A percentile compares a stretch with the other conserved stretches of the same genome.
phyloP scores from a whole-genome alignment of 257 asterid genomes.

The Parsonsia alboflavescens region DNA sequence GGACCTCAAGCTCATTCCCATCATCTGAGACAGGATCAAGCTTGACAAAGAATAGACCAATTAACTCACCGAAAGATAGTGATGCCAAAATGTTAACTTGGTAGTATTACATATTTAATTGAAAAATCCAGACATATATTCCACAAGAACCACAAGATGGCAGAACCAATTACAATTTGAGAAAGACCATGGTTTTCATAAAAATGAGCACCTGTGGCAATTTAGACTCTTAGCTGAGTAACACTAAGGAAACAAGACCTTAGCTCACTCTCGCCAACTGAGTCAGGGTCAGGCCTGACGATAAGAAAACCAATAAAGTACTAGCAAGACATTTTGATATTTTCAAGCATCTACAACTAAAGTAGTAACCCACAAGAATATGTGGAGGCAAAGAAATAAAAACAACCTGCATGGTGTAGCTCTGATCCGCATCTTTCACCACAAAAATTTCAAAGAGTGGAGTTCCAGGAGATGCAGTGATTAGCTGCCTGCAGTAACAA shows the following conservation, averaged over 20 bases:
- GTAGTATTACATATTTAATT: neutral
- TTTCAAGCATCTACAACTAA: neutral
- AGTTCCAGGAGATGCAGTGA: slow-evolving; percentile 86
- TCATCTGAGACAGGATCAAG: neutral
- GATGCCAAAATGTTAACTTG: neutral
- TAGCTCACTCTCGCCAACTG: neutral
- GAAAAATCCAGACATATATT: neutral
- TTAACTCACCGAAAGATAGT: neutral
- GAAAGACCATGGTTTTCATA: neutral
- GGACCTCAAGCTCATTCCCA: slow-evolving; percentile 3
- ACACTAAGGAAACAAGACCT: neutral
- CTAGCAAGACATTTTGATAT: neutral
- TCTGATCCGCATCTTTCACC: slow-evolving; percentile 61
- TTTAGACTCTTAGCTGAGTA: neutral
- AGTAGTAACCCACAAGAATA: neutral
- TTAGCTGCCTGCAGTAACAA: slow-evolving; percentile 66
- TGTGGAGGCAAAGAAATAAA: slow-evolving; percentile 7
- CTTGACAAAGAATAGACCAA: neutral
- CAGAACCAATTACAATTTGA: neutral
- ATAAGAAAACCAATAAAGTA: neutral
- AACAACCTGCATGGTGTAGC: slow-evolving; percentile 75
- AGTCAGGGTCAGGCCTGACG: neutral
- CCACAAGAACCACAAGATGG: neutral
- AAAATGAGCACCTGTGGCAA: neutral
- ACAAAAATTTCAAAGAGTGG: slow-evolving; percentile 89